Base-by-base conservation (phyloP, 2,329 filamentous ascomycete genomes). In the Fusarium secorum region DNA sequence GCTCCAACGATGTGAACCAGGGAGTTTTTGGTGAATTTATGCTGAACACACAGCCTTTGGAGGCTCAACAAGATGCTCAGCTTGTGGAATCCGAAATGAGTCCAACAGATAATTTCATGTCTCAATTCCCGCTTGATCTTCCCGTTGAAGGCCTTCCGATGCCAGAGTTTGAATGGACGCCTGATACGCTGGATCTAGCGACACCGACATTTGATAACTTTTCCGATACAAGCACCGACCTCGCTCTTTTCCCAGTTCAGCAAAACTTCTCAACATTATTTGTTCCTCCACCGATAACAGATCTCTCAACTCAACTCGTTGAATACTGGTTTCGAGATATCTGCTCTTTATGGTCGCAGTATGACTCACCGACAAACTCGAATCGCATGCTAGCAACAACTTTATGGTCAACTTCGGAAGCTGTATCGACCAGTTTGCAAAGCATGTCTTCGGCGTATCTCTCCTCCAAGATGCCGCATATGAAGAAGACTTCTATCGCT, bases 381-480 rank as follows among this genome's bases (percentile, higher is more conserved):
- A 83, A 83, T 56, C 79, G 81, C 2, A 79, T 75, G 46, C 73
- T 83, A 6, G 81, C 81, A 9, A 76, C 76, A 3, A 75, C 77
- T 4, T 67, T 81, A 1, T 83, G 81, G 81, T 76, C 79, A 1
- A 77, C 76, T 7, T 82, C 81, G 1, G 78, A 80, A 22, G 75
- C 81, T 5, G 80, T 83, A 1, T 81, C 79, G 13, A 80, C 77
- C 22, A 78, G 79, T n/a, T 76, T 83, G 15, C 81, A 83, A 38
- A 81, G 80, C 70, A 83, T 83, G 81, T 81, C 81, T 0, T 81
- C 81, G 1, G 77, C 78, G 0, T 82, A 79, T 18, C 70, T 83
- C 15, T 76, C 78, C 0, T 74, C 77, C 1, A 74, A 78, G 11
- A 73, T 82, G 33, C 80, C 80, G 0, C 75, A 78, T 20, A 76